Base-by-base conservation (phyloP, 805 yeast species). In the Jamesozyma rosinii region DNA sequence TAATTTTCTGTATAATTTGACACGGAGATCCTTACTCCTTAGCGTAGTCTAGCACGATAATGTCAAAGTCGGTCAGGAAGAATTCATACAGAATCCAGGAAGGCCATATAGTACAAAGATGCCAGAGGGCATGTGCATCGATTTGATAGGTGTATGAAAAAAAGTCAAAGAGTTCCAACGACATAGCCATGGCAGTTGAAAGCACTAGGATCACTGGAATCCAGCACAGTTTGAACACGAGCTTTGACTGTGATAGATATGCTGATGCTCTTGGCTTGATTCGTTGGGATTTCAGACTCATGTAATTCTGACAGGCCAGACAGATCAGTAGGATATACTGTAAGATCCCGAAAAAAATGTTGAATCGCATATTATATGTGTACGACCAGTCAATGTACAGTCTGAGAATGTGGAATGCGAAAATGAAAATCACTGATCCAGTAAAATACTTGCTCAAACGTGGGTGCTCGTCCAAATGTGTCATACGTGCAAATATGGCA, bases 71-170 rank as follows among this genome's bases (percentile, higher is more conserved):
- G 27, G 58, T 55, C 4, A 70, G 58, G 63, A 76, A 69, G 52
- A 75, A 83, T 35, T 74, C 75, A 59, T 83, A 89, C 77, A 95
- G 76, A 47, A 75, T 73, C 45, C 76, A 65, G 0, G 90, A 77
- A 0, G 97, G 97, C 55, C 86, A 61, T 1, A 89, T 79, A 0
- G 98, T 92, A 18, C 85, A 76, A 22, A 83, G 71, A 60, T 92
- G 98, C 98, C 98, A 92, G 33, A 90, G 55, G 0, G 96, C 78
- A 63, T 92, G 98, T 0, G 96, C 95, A 64, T 92, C 98, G 0
- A 92, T 53, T 33, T 84, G 70, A 51, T 73, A 83, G 40, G 55
- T 66, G 32, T 82, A 58, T 14, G 84, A 92, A 4, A 94, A 75
- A 59, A 92, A 92, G 63, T 90, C 98, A 63, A 88, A 83, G 31